Base-by-base conservation (phyloP, 495 filamentous ascomycete genomes). In the Thermothielavioides terrestris region DNA sequence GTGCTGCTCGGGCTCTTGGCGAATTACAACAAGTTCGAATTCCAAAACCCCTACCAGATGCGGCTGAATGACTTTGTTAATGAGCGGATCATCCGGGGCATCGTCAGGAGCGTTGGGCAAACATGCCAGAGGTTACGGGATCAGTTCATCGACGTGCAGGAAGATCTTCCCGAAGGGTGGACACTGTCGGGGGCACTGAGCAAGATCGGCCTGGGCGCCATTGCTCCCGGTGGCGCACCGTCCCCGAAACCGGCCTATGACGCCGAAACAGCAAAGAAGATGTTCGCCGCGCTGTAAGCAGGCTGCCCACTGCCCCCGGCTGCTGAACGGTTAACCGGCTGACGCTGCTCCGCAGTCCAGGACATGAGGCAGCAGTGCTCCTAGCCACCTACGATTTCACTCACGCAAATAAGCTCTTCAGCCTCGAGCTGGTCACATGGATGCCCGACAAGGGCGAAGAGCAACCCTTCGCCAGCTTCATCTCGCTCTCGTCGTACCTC, bases 1-100 rank as follows among this genome's bases (percentile, higher is more conserved):
- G 77, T 84, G 25, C 76, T 96, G 32, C 70, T 95, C 5, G 94
- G 91, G 7, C 70, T 95, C n/a, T 70, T 98, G 46, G 88, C 86
- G 55, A 98, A 98, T 68, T 97, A 96, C 77, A 96, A 96, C 77
- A 98, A 96, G 67, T 98, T 97, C 58, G 92, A 98, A 69, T 88
- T 94, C 49, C 92, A 95, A 67, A 98, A 98, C 56, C 92, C 92
- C 6, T 98, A 98, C 60, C 85, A 91, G 59, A 70, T 94, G 51
- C 85, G 91, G 36, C 78, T 98, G n/a, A 89, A 94, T 61, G 92
- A 98, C 63, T 97, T 97, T 68, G 90, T 96, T 54, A 95, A 98
- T 56, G 91, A 97, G 61, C 70, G 72, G 0, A 81, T 82, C 20
- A 97, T 97, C 55, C 76, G 85, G 59, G 89, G 85, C 52, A 86